These are phyloP conservation scores for Ustilago xerochloae DNA, from an alignment of 1,284 basidiomycete species.

Conservation along the genomic window DNA sequence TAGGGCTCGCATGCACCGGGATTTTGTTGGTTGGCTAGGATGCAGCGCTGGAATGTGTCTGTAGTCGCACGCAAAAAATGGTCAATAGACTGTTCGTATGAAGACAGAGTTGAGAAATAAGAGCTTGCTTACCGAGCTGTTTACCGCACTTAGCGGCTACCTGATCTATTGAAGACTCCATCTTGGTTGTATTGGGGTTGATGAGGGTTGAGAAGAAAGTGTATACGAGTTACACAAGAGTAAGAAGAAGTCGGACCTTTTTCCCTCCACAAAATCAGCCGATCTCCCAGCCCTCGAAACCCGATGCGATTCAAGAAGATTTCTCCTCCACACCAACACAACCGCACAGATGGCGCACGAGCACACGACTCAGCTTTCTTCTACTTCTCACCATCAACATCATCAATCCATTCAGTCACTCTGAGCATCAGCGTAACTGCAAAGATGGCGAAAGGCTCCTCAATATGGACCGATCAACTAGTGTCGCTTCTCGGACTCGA, in stretches of 20 bases:
- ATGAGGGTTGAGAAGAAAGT: slow-evolving; percentile 3
- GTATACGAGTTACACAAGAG: neutral
- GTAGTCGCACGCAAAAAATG: neutral
- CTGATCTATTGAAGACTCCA: slow-evolving; percentile 55
- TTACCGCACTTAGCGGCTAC: slow-evolving; percentile 54
- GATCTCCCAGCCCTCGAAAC: neutral
- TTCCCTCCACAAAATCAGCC: slow-evolving; percentile 16
- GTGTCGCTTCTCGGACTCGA: slow-evolving; percentile 40
- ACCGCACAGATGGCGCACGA: neutral
- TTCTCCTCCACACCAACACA: slow-evolving; percentile 21
- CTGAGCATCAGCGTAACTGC: neutral
- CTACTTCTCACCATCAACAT: neutral
- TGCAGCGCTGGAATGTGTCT: slow-evolving; percentile 63
- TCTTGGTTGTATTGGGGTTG: slow-evolving; percentile 2
- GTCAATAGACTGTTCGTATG: neutral
- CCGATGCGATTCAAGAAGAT: slow-evolving; percentile 1
- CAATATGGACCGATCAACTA: slow-evolving; percentile 46
- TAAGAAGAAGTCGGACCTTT: neutral
- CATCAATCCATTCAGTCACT: neutral
- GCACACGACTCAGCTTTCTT: slow-evolving; percentile 11
- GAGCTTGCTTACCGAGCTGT: slow-evolving; percentile 43
- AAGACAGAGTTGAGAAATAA: neutral
- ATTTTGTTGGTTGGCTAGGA: slow-evolving; percentile 57
- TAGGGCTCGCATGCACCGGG: slow-evolving; percentile 46
- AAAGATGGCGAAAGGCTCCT: slow-evolving; percentile 27